Evolutionary conservation across 2,329 filamentous ascomycete species (phyloP).

Genomic region (Colletotrichum godetiae): DNA sequence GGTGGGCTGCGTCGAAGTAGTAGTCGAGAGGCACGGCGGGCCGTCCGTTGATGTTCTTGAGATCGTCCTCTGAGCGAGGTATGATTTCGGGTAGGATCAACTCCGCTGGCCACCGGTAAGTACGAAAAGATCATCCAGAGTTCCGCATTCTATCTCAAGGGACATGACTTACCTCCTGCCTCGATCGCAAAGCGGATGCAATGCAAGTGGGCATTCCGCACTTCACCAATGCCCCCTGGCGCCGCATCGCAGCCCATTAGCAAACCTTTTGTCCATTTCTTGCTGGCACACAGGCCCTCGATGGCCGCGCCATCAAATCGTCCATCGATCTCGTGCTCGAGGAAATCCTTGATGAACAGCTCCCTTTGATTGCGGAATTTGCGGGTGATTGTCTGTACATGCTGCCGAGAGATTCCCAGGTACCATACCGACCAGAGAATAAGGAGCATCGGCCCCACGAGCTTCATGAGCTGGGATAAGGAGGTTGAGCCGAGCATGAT

Average conservation of each 20-base stretch:
- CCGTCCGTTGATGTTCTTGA: constrained; percentile 35
- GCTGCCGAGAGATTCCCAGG: constrained; percentile 37
- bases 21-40: constrained; percentile 44
- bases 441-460: constrained; percentile 38
- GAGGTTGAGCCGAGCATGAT: constrained; percentile 39
- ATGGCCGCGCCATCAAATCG: constrained; percentile 45
- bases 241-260: constrained; percentile 56
- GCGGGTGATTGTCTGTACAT: constrained; percentile 41
- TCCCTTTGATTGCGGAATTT: constrained; percentile 45
- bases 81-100: constrained; percentile 51
- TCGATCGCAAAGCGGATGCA: constrained; percentile 60
- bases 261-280: constrained; percentile 52
- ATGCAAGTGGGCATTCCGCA: constrained; percentile 57
- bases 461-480: constrained; percentile 40
- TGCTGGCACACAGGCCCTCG: constrained; percentile 47
- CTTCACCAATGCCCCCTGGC: constrained; percentile 55
- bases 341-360: constrained; percentile 47
- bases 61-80: constrained; percentile 45
- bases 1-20: constrained; percentile 48
- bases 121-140: constrained; percentile 22
- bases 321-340: constrained; percentile 47
- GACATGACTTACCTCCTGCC: constrained; percentile 53
- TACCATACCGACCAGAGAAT: constrained; percentile 42
- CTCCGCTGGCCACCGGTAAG: constrained; percentile 42
- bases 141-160: neutral